Base-by-base conservation (phyloP, 176 grass and related monocot genomes). In the Zoysia japonica region DNA sequence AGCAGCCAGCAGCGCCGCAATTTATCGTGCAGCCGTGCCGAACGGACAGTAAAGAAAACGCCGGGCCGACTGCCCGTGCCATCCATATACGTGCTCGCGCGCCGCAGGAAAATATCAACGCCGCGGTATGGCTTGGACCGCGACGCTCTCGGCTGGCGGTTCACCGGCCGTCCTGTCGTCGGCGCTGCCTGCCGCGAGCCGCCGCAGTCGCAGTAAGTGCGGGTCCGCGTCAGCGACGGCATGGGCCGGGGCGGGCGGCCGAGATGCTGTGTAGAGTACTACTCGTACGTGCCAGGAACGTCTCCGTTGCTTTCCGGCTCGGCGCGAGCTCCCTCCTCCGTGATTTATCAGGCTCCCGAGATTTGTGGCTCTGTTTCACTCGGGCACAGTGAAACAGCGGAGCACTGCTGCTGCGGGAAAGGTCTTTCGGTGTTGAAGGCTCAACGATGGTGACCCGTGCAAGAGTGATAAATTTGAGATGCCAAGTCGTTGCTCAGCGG, bases 181-280 rank as follows among this genome's bases (percentile, higher is more conserved):
- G 4, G 5, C 54, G 15, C 9, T 6, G 55, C 17, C 19, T 7
- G 38, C 37, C 12, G 4, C 44, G 57, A 59, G n/a, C n/a, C n/a
- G 73, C 59, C 57, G 74, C 57, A 37, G 74, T 48, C 57, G 74
- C 57, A 37, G 74, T 48, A 63, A 76, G 44, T 16, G 57, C 43
- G 57, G 72, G 55, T 46, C 55, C 41, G 1, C n/a, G 61, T 77
- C 75, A 17, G 12, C 17, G 72, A 7, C 72, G 5, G 61, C 36
- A 12, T 2, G 61, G 11, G 36, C 35, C 10, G 5, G 5, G 5
- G 53, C 52, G 28, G 28, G 28, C 28, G 28, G 28, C 28, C 28
- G 28, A 28, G 28, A n/a, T 28, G 28, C 28, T 28, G 28, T 28
- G 28, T 28, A 28, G 28, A 28, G 28, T 28, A 28, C 28, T 28